phyloP scores from a whole-genome alignment of 345 rosid genomes.

The Citrus sinensis region DVS_A1.0 CM039165.1:2228501-2229000 shows the following conservation, averaged over 20 bases:
- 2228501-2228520: neutral
- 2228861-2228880: neutral
- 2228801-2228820: neutral
- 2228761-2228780: neutral
- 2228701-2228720: neutral
- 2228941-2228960: neutral
- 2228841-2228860: neutral
- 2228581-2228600: slow-evolving; percentile 47
- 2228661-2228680: slow-evolving; percentile 29
- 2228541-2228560: no score
- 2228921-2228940: neutral
- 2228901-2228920: neutral
- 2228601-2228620: slow-evolving; percentile 87
- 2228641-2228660: slow-evolving; percentile 76
- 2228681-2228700: neutral
- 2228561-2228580: neutral
- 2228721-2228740: neutral
- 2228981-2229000: slow-evolving; percentile 56
- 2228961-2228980: neutral
- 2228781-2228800: neutral
- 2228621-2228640: slow-evolving; percentile 63
- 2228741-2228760: neutral
- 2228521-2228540: neutral
- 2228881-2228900: neutral
- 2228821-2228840: neutral